Evolutionary conservation across 371 early-diverging fungal species (phyloP).

Genomic region (Gilbertella persicaria): DNA sequence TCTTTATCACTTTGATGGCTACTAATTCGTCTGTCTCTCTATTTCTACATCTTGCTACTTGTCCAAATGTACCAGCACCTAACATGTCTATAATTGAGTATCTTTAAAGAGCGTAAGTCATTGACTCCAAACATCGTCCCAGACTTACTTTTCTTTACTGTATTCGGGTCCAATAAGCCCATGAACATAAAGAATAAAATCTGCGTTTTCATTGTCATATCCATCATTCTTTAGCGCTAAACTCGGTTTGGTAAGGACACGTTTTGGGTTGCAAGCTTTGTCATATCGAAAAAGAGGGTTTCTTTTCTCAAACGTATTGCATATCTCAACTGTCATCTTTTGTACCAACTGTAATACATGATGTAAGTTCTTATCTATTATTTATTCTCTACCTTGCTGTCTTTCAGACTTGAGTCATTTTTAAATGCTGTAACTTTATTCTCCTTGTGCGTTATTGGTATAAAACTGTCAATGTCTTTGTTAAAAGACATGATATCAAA

Average conservation of each 20-base stretch:
- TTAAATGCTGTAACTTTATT: too few species aligned
- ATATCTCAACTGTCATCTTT: slow-evolving; percentile 59
- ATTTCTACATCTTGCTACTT: slow-evolving; percentile 94
- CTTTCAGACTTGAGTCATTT: too few species aligned
- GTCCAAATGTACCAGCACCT: slow-evolving; percentile 98
- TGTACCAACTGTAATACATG: too few species aligned
- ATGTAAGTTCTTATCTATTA: too few species aligned
- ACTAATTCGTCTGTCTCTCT: slow-evolving; percentile 81
- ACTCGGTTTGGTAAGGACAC: slow-evolving; percentile 92
- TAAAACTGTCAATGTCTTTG: too few species aligned
- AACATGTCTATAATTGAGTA: slow-evolving; percentile 87
- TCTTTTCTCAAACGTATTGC: slow-evolving; percentile 68
- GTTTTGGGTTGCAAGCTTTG: slow-evolving; percentile 77
- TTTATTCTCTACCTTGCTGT: too few species aligned
- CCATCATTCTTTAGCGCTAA: slow-evolving; percentile 85
- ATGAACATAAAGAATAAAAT: slow-evolving; percentile 95
- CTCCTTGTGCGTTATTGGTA: too few species aligned
- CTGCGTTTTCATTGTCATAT: slow-evolving; percentile 89
- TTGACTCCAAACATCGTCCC: not conserved
- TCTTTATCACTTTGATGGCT: slow-evolving; percentile 98
- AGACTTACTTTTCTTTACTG: slow-evolving; percentile 2
- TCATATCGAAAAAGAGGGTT: slow-evolving; percentile 81
- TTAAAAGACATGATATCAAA: too few species aligned
- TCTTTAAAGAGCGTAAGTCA: slow-evolving; percentile 26
- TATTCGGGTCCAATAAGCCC: slow-evolving; percentile 49